Evolutionary conservation across 805 yeast species (phyloP).

Genomic region (Lipomyces kockii): DNA sequence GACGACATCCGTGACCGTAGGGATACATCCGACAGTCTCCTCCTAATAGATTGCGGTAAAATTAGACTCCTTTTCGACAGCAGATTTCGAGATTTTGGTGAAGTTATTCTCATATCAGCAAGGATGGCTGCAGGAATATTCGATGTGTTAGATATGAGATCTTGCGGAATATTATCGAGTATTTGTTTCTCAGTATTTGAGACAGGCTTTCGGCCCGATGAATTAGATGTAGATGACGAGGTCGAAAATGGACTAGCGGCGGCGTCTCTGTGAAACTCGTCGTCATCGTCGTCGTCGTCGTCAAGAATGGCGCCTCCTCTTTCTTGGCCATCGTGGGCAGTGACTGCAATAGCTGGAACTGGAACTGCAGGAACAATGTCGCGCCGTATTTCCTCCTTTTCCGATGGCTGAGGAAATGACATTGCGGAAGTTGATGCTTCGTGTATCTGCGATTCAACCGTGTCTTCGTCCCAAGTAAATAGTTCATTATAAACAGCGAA

Average conservation of each 20-base stretch:
- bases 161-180: conserved; percentile 26
- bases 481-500: conserved; percentile 32
- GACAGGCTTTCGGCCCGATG: neutral
- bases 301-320: neutral
- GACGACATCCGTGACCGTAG: conserved; percentile 21
- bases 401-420: conserved; percentile 17
- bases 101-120: conserved; percentile 16
- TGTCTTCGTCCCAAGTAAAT: conserved; percentile 37
- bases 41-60: conserved; percentile 23
- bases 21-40: conserved; percentile 32
- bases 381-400: conserved; percentile 25
- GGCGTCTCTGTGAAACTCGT: conserved; percentile 4
- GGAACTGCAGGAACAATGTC: conserved; percentile 25
- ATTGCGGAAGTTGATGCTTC: conserved; percentile 36
- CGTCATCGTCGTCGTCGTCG: conserved; percentile 16
- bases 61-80: conserved; percentile 24
- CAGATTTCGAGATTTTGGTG: conserved; percentile 19
- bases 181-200: conserved; percentile 1
- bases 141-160: conserved; percentile 13
- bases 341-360: conserved; percentile 25
- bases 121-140: conserved; percentile 25
- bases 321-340: neutral
- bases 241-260: neutral
- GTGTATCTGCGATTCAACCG: conserved; percentile 36
- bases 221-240: neutral